Evolutionary conservation across 176 grass and related monocot species (phyloP).

Genomic region (Aegilops umbellulata): DNA sequence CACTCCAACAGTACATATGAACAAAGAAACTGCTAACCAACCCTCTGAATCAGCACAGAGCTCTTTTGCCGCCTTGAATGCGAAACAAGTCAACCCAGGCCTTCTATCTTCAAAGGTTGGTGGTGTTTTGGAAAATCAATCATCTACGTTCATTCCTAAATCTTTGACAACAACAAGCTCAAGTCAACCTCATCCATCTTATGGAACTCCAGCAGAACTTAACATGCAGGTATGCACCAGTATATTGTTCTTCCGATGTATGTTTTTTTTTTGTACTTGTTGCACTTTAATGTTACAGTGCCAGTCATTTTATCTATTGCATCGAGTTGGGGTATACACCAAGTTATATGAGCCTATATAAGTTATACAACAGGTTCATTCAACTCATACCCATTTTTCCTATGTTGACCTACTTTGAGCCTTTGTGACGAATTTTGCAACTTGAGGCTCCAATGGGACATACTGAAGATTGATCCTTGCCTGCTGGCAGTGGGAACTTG

Average conservation of each 20-base stretch:
- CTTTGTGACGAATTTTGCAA: neutral
- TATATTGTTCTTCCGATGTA: constrained; percentile 11
- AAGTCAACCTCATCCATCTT: constrained; percentile 46
- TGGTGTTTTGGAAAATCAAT: constrained; percentile 38
- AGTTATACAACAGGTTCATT: neutral
- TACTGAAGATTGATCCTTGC: neutral
- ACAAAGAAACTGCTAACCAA: constrained; percentile 52
- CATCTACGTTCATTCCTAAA: constrained; percentile 32
- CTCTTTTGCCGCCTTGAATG: constrained; percentile 47
- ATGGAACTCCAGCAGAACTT: constrained; percentile 44
- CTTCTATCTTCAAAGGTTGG: constrained; percentile 48
- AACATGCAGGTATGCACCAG: constrained; percentile 58
- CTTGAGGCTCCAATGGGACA: neutral
- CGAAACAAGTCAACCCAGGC: constrained; percentile 52
- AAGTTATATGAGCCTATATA: constrained; percentile 7
- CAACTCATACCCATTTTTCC: neutral
- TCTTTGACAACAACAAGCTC: constrained; percentile 27
- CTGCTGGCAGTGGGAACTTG: constrained; percentile 3
- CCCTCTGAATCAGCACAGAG: constrained; percentile 32
- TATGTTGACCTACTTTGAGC: neutral
- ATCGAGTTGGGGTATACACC: neutral
- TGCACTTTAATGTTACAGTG: neutral
- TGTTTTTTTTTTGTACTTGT: neutral
- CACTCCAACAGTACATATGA: constrained; percentile 42
- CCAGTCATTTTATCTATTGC: neutral